These are phyloP conservation scores for Boechera retrofracta DNA, from an alignment of 345 rosid species.

Conservation along the genomic window DNA sequence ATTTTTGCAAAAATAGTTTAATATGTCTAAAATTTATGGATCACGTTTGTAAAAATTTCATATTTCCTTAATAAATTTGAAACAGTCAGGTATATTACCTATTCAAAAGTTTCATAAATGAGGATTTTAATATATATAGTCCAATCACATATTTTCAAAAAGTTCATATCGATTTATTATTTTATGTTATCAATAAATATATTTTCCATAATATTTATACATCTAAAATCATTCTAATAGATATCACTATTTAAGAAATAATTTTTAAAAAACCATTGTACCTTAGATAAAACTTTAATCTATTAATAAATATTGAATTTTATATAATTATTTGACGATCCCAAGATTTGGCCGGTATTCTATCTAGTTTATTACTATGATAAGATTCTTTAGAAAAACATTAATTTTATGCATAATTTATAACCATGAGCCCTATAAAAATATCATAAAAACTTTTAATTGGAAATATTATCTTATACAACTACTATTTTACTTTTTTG, in stretches of 20 bases:
- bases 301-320: no score
- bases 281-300: background rate
- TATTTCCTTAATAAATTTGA: background rate
- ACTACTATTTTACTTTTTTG: background rate
- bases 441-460: background rate
- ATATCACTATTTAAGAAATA: background rate
- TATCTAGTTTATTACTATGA: background rate
- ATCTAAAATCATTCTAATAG: background rate
- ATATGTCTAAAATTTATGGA: background rate
- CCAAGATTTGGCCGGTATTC: background rate
- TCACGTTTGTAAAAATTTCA: background rate
- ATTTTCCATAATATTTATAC: background rate
- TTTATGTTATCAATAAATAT: background rate
- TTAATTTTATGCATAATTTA: background rate
- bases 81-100: background rate
- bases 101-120: background rate
- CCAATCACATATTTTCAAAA: background rate
- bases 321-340: background rate
- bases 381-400: background rate
- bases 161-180: background rate
- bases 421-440: background rate
- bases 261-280: background rate
- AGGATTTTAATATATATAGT: background rate
- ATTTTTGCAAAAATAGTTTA: background rate
- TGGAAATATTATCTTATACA: background rate